These are phyloP conservation scores for Nepenthes gracilis DNA, from an alignment of 148 eudicot genomes.

Conservation along the genomic window DNA sequence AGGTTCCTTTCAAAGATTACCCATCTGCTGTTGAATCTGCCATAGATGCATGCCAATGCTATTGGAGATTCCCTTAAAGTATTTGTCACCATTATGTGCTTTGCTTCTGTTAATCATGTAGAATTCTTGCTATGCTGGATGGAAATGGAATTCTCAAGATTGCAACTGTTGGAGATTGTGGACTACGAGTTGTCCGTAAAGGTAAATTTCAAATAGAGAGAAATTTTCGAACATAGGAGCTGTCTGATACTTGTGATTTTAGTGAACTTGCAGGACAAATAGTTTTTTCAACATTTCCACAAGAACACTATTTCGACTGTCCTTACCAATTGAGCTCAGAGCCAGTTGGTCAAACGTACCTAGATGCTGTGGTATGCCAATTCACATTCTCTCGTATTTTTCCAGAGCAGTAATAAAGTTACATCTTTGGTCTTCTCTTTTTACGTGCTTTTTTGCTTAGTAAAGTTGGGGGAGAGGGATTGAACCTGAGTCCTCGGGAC, in stretches of 20 bases:
- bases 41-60: neutral
- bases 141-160: slow-evolving; percentile 66
- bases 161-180: slow-evolving; percentile 94
- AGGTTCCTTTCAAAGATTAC: slow-evolving; percentile 2
- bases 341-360: slow-evolving; percentile 64
- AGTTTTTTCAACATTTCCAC: slow-evolving; percentile 64
- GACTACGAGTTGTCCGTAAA: slow-evolving; percentile 71
- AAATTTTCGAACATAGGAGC: neutral
- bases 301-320: slow-evolving; percentile 95
- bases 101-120: slow-evolving; percentile 6
- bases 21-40: neutral
- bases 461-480: too few relatives aligned
- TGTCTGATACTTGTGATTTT: neutral
- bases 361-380: slow-evolving; percentile 65
- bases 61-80: neutral
- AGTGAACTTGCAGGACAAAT: slow-evolving; percentile 60
- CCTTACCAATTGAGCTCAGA: slow-evolving; percentile 97
- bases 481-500: too few relatives aligned
- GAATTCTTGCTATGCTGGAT: slow-evolving; percentile 82
- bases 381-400: neutral
- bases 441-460: neutral
- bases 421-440: neutral
- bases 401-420: neutral
- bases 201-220: slow-evolving; percentile 25
- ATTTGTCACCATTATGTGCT: neutral